Percentiles rank a stretch among this genome's conserved stretches.
Conservation (phyloP, 768 basidiomycete genomes). For the Galerina sulciceps region DNA sequence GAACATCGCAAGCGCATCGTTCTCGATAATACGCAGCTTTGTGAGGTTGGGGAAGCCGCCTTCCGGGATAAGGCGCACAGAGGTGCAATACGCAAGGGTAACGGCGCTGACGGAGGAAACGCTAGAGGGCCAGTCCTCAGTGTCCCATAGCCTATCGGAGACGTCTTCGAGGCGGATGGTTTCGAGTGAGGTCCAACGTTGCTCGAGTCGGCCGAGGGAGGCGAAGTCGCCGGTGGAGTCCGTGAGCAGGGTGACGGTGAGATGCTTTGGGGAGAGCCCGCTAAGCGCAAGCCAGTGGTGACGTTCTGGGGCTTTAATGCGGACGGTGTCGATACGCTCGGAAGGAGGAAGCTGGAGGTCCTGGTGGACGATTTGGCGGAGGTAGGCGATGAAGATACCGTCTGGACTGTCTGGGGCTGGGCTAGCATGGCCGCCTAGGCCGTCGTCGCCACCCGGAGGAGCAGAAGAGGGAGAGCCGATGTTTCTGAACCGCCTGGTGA, state of each 20-base stretch:
- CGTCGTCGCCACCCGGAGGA: background rate
- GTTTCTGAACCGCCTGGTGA: constrained; percentile 9
- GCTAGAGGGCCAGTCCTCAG: constrained; percentile 8
- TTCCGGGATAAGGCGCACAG: constrained; percentile 3
- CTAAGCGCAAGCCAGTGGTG: constrained; percentile 15
- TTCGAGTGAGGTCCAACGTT: constrained; percentile 10
- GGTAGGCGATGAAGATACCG: constrained; percentile 2
- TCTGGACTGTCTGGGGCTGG: constrained; percentile 8
- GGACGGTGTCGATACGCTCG: constrained; percentile 16
- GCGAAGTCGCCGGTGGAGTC: constrained; percentile 5
- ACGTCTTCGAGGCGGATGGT: constrained; percentile 11
- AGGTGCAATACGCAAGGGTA: constrained; percentile 4
- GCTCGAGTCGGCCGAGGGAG: constrained; percentile 10
- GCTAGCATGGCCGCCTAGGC: background rate
- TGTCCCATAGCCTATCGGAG: constrained; percentile 5
- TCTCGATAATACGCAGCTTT: constrained; percentile 15
- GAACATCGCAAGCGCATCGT: constrained; percentile 13
- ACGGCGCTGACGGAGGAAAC: constrained; percentile 3
- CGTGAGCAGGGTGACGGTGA: constrained; percentile 9
- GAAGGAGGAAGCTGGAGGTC: constrained; percentile 9
- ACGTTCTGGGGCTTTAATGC: constrained; percentile 10
- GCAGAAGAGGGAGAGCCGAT: constrained; percentile 1
- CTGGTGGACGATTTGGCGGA: constrained; percentile 7
- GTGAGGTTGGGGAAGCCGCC: constrained; percentile 9
- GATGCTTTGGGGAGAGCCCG: constrained; percentile 14